These are phyloP conservation scores for Clausena lansium DNA, from an alignment of 345 rosid genomes.

Conservation along the genomic window DNA sequence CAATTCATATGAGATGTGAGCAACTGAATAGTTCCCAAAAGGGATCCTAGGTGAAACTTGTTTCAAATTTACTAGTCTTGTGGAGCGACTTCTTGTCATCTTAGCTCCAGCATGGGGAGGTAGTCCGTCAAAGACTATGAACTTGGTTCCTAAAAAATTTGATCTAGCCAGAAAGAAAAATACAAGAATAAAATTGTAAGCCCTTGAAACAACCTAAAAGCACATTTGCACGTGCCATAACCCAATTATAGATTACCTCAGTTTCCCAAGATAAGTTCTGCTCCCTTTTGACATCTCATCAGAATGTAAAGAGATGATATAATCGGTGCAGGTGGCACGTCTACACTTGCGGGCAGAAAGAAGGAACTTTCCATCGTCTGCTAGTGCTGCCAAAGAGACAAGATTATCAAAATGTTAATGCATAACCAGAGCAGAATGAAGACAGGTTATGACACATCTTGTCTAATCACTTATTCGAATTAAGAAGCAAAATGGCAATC, in stretches of 20 bases:
- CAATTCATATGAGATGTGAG: slow-evolving; percentile 64
- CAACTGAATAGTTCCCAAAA: slow-evolving; percentile 53
- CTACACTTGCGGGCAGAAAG: slow-evolving; percentile 67
- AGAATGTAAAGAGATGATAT: slow-evolving; percentile 44
- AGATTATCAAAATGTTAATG: slow-evolving; percentile 2
- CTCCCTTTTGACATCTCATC: slow-evolving; percentile 47
- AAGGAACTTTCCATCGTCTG: slow-evolving; percentile 69
- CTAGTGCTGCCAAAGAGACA: slow-evolving; percentile 41
- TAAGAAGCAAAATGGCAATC: not conserved
- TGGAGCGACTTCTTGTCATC: slow-evolving; percentile 55
- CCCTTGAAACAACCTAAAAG: not conserved
- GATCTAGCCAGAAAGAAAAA: slow-evolving; percentile 42
- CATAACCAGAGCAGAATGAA: not conserved
- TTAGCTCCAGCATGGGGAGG: slow-evolving; percentile 42
- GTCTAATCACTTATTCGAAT: not conserved
- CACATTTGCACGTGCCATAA: not conserved
- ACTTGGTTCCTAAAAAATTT: slow-evolving; percentile 74
- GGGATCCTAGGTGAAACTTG: slow-evolving; percentile 55
- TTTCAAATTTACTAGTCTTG: slow-evolving; percentile 41
- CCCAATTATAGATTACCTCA: slow-evolving; percentile 40
- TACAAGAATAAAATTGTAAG: slow-evolving; percentile 4
- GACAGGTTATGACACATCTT: not conserved
- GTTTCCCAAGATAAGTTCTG: slow-evolving; percentile 52
- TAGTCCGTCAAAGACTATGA: slow-evolving; percentile 56
- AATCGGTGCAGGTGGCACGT: slow-evolving; percentile 69